A percentile compares a stretch with the other conserved stretches of the same genome.
Evolutionary conservation across 2,329 filamentous ascomycete genomes (phyloP).

Genomic region (Colletotrichum sidae): DNA sequence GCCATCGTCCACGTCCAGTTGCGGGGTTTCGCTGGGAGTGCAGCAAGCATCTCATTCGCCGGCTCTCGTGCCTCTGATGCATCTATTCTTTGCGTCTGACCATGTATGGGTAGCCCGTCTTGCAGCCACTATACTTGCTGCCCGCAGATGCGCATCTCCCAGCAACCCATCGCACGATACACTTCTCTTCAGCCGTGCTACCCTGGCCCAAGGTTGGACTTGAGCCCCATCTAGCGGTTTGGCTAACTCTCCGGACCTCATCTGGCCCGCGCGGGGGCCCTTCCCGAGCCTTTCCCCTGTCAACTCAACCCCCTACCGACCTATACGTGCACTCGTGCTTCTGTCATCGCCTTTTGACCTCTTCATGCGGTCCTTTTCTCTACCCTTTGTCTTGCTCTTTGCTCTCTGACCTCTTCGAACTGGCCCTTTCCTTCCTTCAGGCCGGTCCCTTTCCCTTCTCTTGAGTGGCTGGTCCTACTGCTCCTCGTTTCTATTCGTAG

Average conservation of each 20-base stretch:
- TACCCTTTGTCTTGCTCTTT: constrained; percentile 17
- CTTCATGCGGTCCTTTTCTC: constrained; percentile 32
- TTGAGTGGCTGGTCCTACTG: constrained; percentile 46
- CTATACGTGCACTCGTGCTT: constrained; percentile 39
- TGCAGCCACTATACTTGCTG: neutral
- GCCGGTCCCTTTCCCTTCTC: constrained; percentile 41
- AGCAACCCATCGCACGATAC: neutral
- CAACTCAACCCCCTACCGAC: constrained; percentile 33
- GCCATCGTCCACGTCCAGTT: constrained; percentile 25
- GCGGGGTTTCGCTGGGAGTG: constrained; percentile 25
- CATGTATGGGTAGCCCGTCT: constrained; percentile 18
- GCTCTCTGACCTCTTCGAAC: constrained; percentile 12
- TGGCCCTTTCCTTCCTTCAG: constrained; percentile 25
- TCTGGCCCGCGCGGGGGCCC: constrained; percentile 46
- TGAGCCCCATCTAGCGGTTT: constrained; percentile 42
- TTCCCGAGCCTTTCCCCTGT: constrained; percentile 36
- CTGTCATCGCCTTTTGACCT: constrained; percentile 34
- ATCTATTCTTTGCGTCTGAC: constrained; percentile 3
- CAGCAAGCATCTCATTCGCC: constrained; percentile 26
- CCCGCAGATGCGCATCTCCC: constrained; percentile 14
- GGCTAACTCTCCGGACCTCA: constrained; percentile 45
- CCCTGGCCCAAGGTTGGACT: constrained; percentile 34
- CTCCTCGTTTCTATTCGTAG: constrained; percentile 49
- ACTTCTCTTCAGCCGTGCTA: constrained; percentile 16
- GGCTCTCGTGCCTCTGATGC: constrained; percentile 5